Conservation (phyloP, 106 monocot genomes). For the Dendrobium chrysotoxum region DNA sequence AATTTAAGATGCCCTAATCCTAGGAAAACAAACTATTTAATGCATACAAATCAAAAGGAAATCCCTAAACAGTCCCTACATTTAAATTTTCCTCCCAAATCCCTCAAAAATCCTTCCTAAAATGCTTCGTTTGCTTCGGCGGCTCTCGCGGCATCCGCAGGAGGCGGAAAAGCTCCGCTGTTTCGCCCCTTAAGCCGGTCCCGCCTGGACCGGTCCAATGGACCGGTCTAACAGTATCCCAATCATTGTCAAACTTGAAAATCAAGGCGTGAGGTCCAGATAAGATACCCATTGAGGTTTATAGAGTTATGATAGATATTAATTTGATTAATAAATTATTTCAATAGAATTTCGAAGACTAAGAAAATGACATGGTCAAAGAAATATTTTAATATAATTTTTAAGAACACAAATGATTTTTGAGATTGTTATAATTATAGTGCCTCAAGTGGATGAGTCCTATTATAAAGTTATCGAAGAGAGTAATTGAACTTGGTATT, state of each 20-base stretch:
- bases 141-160: too few relatives aligned
- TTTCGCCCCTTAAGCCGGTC: too few relatives aligned
- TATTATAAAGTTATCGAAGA: background rate
- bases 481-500: background rate
- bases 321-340: background rate
- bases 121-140: too few relatives aligned
- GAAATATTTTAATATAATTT: background rate
- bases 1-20: too few relatives aligned
- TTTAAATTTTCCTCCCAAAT: too few relatives aligned
- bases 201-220: too few relatives aligned
- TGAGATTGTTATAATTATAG: background rate
- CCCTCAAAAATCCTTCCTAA: too few relatives aligned
- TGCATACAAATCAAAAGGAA: too few relatives aligned
- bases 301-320: background rate
- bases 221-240: too few relatives aligned
- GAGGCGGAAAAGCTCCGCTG: too few relatives aligned
- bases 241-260: background rate
- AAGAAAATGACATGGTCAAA: background rate
- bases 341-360: background rate
- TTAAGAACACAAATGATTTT: background rate
- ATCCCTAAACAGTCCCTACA: too few relatives aligned
- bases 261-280: background rate
- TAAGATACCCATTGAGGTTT: background rate
- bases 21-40: too few relatives aligned
- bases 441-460: background rate